These are phyloP conservation scores for Trichoderma reesei DNA, from an alignment of 495 filamentous ascomycete species.

Conservation along the genomic window DNA sequence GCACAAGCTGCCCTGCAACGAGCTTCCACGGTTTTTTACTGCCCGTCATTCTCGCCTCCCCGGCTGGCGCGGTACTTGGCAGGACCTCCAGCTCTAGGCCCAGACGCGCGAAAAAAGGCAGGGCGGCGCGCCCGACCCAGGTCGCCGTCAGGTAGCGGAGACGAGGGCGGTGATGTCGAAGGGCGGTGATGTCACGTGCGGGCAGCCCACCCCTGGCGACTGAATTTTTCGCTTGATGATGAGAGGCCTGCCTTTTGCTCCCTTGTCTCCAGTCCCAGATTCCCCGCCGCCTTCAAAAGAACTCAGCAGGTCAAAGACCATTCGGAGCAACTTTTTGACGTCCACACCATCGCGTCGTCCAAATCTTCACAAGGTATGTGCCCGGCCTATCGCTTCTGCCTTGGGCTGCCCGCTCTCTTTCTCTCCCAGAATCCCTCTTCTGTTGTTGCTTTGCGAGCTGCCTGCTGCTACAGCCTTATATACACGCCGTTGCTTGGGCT, in stretches of 20 bases:
- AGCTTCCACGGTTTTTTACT: neutral
- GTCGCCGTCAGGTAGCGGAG: neutral
- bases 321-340: slow-evolving; percentile 4
- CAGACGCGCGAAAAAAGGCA: neutral
- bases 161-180: slow-evolving; percentile 1
- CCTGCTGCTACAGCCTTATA: neutral
- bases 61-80: neutral
- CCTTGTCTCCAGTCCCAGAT: neutral
- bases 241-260: neutral
- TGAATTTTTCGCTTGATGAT: slow-evolving; percentile 11
- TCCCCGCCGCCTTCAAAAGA: slow-evolving; percentile 11
- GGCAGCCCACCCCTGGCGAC: slow-evolving; percentile 4
- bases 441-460: neutral
- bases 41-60: neutral
- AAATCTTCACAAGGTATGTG: neutral
- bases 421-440: neutral
- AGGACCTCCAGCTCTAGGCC: neutral
- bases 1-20: neutral
- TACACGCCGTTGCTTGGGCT: neutral
- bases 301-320: slow-evolving; percentile 5
- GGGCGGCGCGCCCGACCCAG: neutral
- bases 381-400: neutral
- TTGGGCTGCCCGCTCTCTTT: neutral
- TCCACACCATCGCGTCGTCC: slow-evolving; percentile 6
- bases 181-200: slow-evolving; percentile 10